A percentile compares a stretch with the other conserved stretches of the same genome.
These are phyloP conservation scores for Sutorius eximius DNA, from an alignment of 1,284 basidiomycete species.

Conservation along the genomic window DNA sequence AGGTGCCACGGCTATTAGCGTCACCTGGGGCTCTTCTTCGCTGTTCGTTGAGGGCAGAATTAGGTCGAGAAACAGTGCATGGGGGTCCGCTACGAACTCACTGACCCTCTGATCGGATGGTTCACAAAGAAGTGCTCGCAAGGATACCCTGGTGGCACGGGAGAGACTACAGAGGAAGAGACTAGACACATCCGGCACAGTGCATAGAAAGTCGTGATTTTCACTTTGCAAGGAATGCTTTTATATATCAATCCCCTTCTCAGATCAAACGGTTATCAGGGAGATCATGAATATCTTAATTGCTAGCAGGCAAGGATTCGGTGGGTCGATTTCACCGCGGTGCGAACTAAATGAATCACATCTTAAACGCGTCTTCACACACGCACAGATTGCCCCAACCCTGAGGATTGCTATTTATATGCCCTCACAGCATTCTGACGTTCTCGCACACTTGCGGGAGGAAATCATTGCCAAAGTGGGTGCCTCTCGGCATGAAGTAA, in stretches of 20 bases:
- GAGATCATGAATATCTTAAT: constrained; percentile 43
- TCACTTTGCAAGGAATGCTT: background rate
- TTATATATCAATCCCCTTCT: constrained; percentile 3
- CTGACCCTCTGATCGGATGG: constrained; percentile 33
- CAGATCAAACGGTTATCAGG: constrained; percentile 36
- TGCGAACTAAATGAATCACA: background rate
- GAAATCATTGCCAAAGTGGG: constrained; percentile 54
- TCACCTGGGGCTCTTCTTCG: constrained; percentile 26
- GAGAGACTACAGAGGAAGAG: constrained; percentile 18
- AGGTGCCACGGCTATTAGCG: constrained; percentile 9
- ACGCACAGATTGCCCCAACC: constrained; percentile 45
- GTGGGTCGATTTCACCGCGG: constrained; percentile 21
- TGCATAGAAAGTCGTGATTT: constrained; percentile 28
- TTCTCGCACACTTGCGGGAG: constrained; percentile 46
- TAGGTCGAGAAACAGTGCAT: constrained; percentile 15
- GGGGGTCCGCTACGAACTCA: constrained; percentile 21
- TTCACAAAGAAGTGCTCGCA: constrained; percentile 27
- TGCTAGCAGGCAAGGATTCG: constrained; percentile 40
- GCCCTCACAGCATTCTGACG: constrained; percentile 50
- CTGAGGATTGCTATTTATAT: constrained; percentile 55
- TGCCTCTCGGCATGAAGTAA: constrained; percentile 51
- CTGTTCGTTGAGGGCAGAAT: constrained; percentile 26
- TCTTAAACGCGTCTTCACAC: constrained; percentile 6
- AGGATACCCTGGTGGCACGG: background rate
- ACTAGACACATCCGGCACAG: constrained; percentile 34